phyloP scores from a whole-genome alignment of 2,329 filamentous ascomycete species.

The Chaetomium globosum region DNA sequence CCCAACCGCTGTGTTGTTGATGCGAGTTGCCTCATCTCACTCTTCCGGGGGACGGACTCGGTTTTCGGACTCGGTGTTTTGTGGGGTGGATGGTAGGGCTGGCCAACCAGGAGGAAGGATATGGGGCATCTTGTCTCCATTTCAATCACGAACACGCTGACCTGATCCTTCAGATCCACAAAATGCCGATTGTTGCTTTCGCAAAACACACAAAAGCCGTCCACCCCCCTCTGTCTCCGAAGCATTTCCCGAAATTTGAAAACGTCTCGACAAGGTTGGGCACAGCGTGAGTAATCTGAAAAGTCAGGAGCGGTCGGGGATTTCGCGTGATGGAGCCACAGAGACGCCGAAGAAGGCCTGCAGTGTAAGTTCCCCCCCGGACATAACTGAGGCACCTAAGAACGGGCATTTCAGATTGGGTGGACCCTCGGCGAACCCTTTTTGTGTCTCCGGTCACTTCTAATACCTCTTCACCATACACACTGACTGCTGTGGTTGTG shows the following conservation, averaged over 20 bases:
- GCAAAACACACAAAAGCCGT: conserved; percentile 12
- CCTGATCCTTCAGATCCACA: conserved; percentile 15
- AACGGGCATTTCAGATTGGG: background rate
- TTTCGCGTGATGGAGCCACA: conserved; percentile 24
- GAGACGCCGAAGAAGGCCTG: conserved; percentile 31
- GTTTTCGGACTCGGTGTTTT: conserved; percentile 12
- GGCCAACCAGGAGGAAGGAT: background rate
- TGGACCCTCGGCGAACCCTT: background rate
- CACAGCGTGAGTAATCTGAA: background rate
- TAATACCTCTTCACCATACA: too few relatives aligned
- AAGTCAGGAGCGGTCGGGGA: background rate
- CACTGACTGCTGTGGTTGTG: background rate
- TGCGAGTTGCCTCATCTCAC: background rate
- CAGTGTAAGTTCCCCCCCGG: conserved; percentile 21
- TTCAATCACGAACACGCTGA: background rate
- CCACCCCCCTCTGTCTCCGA: conserved; percentile 8
- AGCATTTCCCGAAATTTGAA: conserved; percentile 3
- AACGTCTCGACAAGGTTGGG: background rate
- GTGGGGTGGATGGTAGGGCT: background rate
- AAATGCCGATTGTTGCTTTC: conserved; percentile 20
- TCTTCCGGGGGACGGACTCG: background rate
- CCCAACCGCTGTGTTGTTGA: background rate
- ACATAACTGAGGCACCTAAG: background rate
- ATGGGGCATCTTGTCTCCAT: background rate
- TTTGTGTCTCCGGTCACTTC: background rate